phyloP scores from a whole-genome alignment of 345 rosid genomes.

The Camelina neglecta region DNA sequence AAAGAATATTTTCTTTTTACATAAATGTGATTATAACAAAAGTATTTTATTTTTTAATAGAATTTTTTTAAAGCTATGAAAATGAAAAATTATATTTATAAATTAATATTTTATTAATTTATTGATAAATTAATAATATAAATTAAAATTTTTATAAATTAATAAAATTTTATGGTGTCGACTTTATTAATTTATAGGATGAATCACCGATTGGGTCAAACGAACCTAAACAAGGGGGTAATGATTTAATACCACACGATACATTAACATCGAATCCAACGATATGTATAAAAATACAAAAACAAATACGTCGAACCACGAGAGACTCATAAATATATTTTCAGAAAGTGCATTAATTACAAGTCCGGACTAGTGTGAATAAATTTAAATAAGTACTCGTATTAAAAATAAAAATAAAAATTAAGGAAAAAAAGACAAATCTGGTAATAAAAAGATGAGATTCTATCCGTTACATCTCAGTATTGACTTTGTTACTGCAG shows the following conservation, averaged over 20 bases:
- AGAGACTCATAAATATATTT: conserved; percentile 27
- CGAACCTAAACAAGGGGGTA: conserved; percentile 30
- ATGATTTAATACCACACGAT: not conserved
- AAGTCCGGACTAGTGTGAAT: conserved; percentile 8
- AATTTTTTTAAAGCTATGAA: too few species aligned
- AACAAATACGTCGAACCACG: conserved; percentile 18
- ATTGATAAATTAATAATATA: too few species aligned
- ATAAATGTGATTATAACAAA: too few species aligned
- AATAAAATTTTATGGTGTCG: too few species aligned
- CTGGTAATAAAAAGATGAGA: conserved; percentile 18
- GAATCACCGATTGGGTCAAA: conserved; percentile 28
- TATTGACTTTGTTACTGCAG: conserved; percentile 29
- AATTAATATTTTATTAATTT: too few species aligned
- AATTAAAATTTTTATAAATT: too few species aligned
- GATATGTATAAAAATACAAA: not conserved
- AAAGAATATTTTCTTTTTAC: too few species aligned
- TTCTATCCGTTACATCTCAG: conserved; percentile 35
- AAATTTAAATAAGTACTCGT: not conserved
- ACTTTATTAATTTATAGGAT: too few species aligned
- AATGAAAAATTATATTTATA: too few species aligned
- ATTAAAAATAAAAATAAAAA: not conserved
- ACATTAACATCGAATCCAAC: not conserved
- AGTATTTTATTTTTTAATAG: too few species aligned
- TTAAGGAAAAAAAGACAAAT: not conserved
- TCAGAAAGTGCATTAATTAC: conserved; percentile 34